Base-by-base conservation (phyloP, 176 grass and related monocot genomes). In the Carex cristatella region DNA sequence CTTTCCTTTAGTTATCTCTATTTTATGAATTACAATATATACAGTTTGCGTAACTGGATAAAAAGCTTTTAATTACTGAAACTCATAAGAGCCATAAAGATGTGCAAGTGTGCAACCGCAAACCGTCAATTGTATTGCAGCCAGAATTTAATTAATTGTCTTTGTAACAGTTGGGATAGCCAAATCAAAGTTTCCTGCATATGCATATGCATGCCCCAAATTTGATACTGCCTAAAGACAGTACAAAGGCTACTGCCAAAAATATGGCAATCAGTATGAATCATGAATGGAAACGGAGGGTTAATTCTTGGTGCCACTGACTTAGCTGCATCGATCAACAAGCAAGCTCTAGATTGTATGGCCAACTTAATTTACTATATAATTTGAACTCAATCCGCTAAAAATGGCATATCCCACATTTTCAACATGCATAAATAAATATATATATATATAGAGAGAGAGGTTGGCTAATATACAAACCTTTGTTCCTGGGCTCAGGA, bases 221-320 rank as follows among this genome's bases (percentile, higher is more conserved):
- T 76, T 76, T 54, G 46, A 31, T 76, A 30, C 71, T 11, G 54
- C 46, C 6, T 51, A 54, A 28, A 69, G 1, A 76, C 15, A 31
- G 10, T 53, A 76, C 71, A 76, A 76, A 76, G 10, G 71, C 71
- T 76, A 54, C 44, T 14, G 71, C 71, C 71, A 76, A 76, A 76
- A 76, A 27, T 76, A 14, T 19, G 19, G 71, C 71, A 31, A 76
- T 74, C 70, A 55, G 48, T 48, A 76, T 53, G 27, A 76, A 55
- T 76, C 23, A 23, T 23, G 23, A 23, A 23, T 23, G 23, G 23
- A 23, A 23, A 23, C 0, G 10, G n/a, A 46, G 23, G 38, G 33
- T 46, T 44, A 0, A 23, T 23, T 23, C 16, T 46, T 44, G 37
- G 2, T 70, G 3, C 4, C 6, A 44, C 44, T 16, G 68, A 70